phyloP scores from a whole-genome alignment of 192 early-diverging fungal species.

The Phlyctochytrium planicorne region DNA sequence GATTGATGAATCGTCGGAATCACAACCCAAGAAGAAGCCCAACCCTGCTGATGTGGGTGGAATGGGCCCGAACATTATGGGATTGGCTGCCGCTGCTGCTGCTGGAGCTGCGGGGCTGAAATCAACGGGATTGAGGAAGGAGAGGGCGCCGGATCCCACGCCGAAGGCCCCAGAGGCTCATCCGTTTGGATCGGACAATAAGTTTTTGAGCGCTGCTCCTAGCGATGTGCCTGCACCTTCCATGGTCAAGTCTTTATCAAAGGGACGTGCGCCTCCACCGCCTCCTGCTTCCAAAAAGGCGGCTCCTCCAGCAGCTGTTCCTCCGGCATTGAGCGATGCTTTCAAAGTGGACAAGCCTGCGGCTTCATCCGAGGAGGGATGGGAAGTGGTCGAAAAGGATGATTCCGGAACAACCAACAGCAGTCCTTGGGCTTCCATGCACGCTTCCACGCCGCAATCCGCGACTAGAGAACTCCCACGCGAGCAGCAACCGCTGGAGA shows the following conservation, averaged over 20 bases:
- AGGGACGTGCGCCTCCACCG: not conserved
- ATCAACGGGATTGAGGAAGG: not conserved
- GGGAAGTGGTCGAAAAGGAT: not conserved
- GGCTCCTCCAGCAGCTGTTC: not conserved
- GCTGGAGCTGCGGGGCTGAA: not conserved
- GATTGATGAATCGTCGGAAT: conserved; percentile 8
- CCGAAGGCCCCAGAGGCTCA: not conserved
- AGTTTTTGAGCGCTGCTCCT: too few relatives aligned
- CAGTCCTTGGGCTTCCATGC: too few relatives aligned
- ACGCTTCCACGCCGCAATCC: too few relatives aligned
- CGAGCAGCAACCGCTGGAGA: too few relatives aligned
- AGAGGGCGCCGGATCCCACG: not conserved
- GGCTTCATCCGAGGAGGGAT: not conserved
- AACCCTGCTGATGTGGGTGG: conserved; percentile 41
- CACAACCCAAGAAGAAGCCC: conserved; percentile 33
- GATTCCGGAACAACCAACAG: too few relatives aligned
- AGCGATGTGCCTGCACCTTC: not conserved
- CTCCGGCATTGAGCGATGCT: too few relatives aligned
- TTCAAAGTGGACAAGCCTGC: not conserved
- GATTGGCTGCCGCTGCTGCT: conserved; percentile 26
- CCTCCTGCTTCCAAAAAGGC: not conserved
- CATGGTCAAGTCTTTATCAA: not conserved
- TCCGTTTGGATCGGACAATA: too few relatives aligned
- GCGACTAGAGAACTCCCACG: too few relatives aligned
- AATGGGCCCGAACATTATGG: conserved; percentile 6